phyloP scores from a whole-genome alignment of 2,329 filamentous ascomycete species.

The Trichoderma sp. region DNA sequence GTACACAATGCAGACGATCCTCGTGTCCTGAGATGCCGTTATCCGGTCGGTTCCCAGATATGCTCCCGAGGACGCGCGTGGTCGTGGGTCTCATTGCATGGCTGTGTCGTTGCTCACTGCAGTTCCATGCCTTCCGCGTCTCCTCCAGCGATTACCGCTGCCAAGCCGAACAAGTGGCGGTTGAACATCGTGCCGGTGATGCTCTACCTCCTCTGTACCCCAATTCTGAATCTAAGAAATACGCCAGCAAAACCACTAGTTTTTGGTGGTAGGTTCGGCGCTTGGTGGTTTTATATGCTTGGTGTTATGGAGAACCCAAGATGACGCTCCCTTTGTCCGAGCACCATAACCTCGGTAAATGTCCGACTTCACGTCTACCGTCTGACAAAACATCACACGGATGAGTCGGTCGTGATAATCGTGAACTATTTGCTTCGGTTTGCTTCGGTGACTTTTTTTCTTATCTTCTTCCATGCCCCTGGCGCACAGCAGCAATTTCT shows the following conservation, averaged over 20 bases:
- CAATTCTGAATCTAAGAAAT: neutral
- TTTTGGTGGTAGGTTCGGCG: neutral
- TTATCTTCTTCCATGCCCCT: neutral
- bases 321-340: slow-evolving; percentile 5
- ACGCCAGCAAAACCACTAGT: neutral
- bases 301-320: neutral
- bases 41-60: slow-evolving; percentile 8
- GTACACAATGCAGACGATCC: neutral
- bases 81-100: neutral
- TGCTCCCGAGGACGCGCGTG: neutral
- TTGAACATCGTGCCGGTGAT: neutral
- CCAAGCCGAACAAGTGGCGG: neutral
- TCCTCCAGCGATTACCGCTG: neutral
- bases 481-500: neutral
- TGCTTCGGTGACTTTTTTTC: neutral
- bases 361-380: neutral
- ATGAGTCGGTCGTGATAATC: neutral
- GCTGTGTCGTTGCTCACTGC: neutral
- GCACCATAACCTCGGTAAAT: neutral
- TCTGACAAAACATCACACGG: neutral
- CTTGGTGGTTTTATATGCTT: neutral
- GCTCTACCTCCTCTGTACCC: neutral
- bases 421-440: neutral
- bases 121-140: neutral
- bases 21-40: slow-evolving; percentile 1